phyloP scores from a whole-genome alignment of 768 basidiomycete genomes.

The Leccinum ochraceum region DNA sequence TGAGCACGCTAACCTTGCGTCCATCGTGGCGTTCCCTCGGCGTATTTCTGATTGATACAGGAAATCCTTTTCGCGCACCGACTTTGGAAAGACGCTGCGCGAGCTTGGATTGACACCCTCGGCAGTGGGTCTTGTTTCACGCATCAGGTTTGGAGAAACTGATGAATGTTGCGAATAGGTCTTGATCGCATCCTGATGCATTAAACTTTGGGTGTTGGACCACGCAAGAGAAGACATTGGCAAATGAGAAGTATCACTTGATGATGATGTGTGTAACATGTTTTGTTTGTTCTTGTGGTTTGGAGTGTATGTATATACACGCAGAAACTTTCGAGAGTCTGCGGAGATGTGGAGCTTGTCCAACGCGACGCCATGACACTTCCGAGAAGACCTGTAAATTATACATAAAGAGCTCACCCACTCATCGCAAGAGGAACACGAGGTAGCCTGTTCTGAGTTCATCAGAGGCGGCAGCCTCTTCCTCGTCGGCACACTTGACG shows the following conservation, averaged over 20 bases:
- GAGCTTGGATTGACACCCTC: conserved; percentile 91
- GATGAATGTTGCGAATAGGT: conserved; percentile 39
- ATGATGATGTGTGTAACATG: background rate
- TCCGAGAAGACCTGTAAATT: too few relatives aligned
- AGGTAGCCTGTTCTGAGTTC: too few relatives aligned
- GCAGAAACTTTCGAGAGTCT: background rate
- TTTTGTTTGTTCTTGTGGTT: background rate
- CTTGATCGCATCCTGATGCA: conserved; percentile 46
- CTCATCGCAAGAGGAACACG: too few relatives aligned
- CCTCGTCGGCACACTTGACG: too few relatives aligned
- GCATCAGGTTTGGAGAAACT: background rate
- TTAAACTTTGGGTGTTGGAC: background rate
- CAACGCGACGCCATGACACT: too few relatives aligned
- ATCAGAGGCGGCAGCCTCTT: too few relatives aligned
- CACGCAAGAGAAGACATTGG: background rate
- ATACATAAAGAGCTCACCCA: too few relatives aligned
- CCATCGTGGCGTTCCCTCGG: background rate
- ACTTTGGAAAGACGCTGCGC: conserved; percentile 78
- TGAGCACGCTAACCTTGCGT: background rate
- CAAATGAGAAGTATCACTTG: background rate
- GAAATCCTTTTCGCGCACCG: conserved; percentile 71
- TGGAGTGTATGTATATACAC: background rate
- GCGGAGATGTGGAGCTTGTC: background rate
- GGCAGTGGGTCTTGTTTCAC: conserved; percentile 43
- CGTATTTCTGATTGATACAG: conserved; percentile 1